Conservation (phyloP, 2,329 filamentous ascomycete species). For the Diaporthe sp. region DNA sequence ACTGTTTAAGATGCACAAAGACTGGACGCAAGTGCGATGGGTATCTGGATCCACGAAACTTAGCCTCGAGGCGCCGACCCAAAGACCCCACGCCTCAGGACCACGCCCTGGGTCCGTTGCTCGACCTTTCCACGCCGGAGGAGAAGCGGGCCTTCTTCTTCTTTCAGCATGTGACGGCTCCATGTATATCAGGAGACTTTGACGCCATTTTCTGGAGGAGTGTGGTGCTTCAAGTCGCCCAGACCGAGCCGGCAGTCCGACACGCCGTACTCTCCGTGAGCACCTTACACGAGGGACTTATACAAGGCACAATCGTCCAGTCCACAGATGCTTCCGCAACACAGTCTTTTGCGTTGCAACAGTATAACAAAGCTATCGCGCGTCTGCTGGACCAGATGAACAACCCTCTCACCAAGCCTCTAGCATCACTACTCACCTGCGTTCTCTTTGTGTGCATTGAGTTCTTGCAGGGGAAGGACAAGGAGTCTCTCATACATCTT, state of each 20-base stretch:
- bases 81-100: conserved; percentile 36
- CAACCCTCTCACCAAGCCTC: conserved; percentile 43
- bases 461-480: conserved; percentile 61
- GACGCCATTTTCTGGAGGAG: conserved; percentile 44
- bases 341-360: conserved; percentile 50
- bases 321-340: conserved; percentile 36
- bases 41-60: conserved; percentile 38
- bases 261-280: conserved; percentile 46
- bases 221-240: conserved; percentile 41
- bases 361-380: conserved; percentile 62
- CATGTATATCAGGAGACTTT: conserved; percentile 33
- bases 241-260: conserved; percentile 37
- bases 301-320: conserved; percentile 32
- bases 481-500: conserved; percentile 56
- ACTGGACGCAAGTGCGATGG: conserved; percentile 46
- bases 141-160: conserved; percentile 35
- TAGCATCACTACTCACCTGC: conserved; percentile 55
- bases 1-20: conserved; percentile 43
- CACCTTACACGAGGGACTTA: conserved; percentile 42
- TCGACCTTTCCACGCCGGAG: conserved; percentile 35
- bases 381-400: conserved; percentile 51
- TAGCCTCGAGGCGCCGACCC: conserved; percentile 33
- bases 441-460: conserved; percentile 65
- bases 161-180: conserved; percentile 34
- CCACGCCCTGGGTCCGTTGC: conserved; percentile 35